Evolutionary conservation across 192 early-diverging fungal species (phyloP).

Genomic region (Entophlyctis luteolus): DNA sequence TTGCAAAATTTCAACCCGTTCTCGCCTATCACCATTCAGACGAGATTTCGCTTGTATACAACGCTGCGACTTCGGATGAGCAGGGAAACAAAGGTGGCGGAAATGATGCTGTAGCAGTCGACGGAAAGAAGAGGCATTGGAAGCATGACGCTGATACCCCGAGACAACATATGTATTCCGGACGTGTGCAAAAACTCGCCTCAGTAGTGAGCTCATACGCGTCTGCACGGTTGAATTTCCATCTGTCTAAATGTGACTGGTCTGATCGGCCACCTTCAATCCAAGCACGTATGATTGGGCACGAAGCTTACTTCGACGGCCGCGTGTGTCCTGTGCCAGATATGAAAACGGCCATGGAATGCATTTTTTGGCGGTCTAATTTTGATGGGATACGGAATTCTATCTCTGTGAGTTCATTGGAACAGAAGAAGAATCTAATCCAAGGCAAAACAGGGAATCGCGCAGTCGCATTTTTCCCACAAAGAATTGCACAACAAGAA

Average conservation of each 20-base stretch:
- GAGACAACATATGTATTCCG: conserved; percentile 40
- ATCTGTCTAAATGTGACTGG: conserved; percentile 34
- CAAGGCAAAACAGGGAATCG: conserved; percentile 19
- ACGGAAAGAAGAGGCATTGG: background rate
- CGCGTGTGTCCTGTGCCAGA: conserved; percentile 40
- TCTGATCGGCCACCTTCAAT: conserved; percentile 10
- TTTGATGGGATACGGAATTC: conserved; percentile 53
- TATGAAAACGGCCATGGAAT: conserved; percentile 33
- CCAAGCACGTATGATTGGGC: conserved; percentile 23
- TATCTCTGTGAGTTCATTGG: conserved; percentile 21
- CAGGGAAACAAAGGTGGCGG: background rate
- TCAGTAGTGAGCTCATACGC: conserved; percentile 46
- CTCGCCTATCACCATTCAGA: conserved; percentile 47
- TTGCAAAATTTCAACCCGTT: conserved; percentile 39
- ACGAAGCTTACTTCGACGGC: conserved; percentile 48
- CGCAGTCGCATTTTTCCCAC: conserved; percentile 31
- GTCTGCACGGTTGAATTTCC: conserved; percentile 47
- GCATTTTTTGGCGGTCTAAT: conserved; percentile 54
- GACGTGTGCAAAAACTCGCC: conserved; percentile 52
- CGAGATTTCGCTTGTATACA: conserved; percentile 56
- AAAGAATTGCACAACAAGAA: conserved; percentile 36
- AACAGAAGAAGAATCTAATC: background rate
- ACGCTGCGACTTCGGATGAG: conserved; percentile 22
- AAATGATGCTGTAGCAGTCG: background rate
- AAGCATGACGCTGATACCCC: background rate